Evolutionary conservation across 2,329 filamentous ascomycete genomes (phyloP).

Genomic region (Fusarium sp.): DNA sequence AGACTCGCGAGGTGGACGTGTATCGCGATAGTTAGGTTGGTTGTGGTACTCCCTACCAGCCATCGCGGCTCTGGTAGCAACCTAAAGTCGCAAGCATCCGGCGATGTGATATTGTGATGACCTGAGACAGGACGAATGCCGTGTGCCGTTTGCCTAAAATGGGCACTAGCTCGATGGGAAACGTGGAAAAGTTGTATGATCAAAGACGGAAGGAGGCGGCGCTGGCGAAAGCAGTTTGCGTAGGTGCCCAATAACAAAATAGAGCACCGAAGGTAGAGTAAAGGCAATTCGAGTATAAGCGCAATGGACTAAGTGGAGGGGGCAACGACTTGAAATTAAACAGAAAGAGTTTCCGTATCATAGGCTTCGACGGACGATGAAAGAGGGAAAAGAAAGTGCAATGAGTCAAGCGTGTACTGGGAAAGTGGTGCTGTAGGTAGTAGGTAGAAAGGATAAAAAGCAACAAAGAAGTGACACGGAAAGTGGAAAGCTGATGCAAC

Average conservation of each 20-base stretch:
- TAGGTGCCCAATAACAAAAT: not conserved
- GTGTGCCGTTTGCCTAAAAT: not conserved
- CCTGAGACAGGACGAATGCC: conserved; percentile 3
- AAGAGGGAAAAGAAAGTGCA: not conserved
- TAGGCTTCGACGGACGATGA: not conserved
- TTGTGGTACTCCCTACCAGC: conserved; percentile 34
- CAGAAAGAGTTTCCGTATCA: not conserved
- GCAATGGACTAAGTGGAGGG: not conserved
- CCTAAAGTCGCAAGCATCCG: conserved; percentile 30
- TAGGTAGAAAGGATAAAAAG: not conserved
- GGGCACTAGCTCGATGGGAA: not conserved
- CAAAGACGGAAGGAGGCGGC: not conserved
- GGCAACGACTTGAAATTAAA: not conserved
- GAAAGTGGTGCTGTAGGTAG: not conserved
- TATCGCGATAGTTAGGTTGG: conserved; percentile 8
- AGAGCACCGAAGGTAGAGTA: not conserved
- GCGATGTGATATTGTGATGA: not conserved
- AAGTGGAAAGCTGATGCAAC: too few relatives aligned
- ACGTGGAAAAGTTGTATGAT: not conserved
- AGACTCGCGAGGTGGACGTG: conserved; percentile 14
- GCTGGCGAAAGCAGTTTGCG: not conserved
- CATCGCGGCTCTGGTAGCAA: conserved; percentile 38
- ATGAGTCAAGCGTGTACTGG: not conserved
- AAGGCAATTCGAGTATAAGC: not conserved
- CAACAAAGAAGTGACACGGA: not conserved